Evolutionary conservation across 2,329 filamentous ascomycete species (phyloP).

Genomic region (Metarhizium guizhouense): DNA sequence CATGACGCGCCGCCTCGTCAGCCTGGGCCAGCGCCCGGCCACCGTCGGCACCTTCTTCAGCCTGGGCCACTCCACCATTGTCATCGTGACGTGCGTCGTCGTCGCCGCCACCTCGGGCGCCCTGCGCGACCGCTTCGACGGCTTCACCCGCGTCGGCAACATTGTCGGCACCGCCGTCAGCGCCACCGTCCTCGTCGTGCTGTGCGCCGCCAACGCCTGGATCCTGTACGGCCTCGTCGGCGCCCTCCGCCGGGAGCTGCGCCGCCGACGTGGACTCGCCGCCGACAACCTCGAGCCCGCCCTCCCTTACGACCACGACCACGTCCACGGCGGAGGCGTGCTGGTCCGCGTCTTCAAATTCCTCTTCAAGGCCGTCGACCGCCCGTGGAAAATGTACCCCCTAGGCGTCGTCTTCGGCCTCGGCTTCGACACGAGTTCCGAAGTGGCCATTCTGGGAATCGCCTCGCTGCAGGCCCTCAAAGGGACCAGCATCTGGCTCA

Average conservation of each 20-base stretch:
- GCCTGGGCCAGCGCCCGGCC: constrained; percentile 74
- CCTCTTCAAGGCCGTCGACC: constrained; percentile 65
- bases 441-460: constrained; percentile 87
- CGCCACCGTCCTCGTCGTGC: constrained; percentile 69
- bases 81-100: constrained; percentile 80
- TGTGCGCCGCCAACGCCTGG: constrained; percentile 78
- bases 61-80: constrained; percentile 87
- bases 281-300: constrained; percentile 15
- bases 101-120: constrained; percentile 87
- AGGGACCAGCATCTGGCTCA: constrained; percentile 88
- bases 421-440: constrained; percentile 91
- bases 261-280: constrained; percentile 15
- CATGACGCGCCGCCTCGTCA: constrained; percentile 84
- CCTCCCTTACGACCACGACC: constrained; percentile 40
- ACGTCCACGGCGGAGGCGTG: constrained; percentile 69
- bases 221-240: constrained; percentile 72
- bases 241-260: constrained; percentile 55
- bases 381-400: constrained; percentile 94
- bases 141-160: constrained; percentile 70
- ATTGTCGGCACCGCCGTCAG: constrained; percentile 87
- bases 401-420: constrained; percentile 82
- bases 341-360: constrained; percentile 62
- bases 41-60: constrained; percentile 94
- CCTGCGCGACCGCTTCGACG: constrained; percentile 69
- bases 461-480: constrained; percentile 76